Evolutionary conservation across 345 rosid species (phyloP), one percentile per base, ranked within the genome.

Genomic region (Carallia brachiata): DNA sequence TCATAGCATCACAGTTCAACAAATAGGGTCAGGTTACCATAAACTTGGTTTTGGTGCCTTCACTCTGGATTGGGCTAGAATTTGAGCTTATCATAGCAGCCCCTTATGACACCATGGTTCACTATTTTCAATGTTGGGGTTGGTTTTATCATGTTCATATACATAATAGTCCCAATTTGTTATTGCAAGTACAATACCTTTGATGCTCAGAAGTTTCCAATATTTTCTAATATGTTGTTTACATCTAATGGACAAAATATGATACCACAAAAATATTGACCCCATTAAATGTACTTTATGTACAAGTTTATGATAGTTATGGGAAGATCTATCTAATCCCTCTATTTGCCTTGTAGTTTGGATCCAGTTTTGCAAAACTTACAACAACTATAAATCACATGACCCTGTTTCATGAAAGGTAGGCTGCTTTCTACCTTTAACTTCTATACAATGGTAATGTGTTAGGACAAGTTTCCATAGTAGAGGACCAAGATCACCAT

Each of bases 201-300:
- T 56, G 60, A 16, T 65, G 83, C 87, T 13, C 77, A 64, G 27
- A 81, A 69, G 15, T 84, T 77, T 37, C 83, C 85, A 17, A 55
- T 79, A 34, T 79, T 59, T 65, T 84, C 87, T 17, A 28, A 84
- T 17, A 58, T 77, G 47, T 50, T 84, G 70, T 84, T 69, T 71
- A 8, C 76, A 1, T 28, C 23, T 50, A 77, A 77, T 2, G 83
- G 81, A 12, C 65, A 75, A 0, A 75, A 12, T 77, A 79, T 36
- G 80, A 84, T 69, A 89, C 93, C 36, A 85, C 86, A 66, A 88
- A 84, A 80, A 76, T 92, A 70, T 81, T 92, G 78, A 90, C 85
- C 23, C 84, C 81, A 0, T 79, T 84, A 27, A 88, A 72, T 66
- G 86, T 87, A 10, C 84, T 92, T 0, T 68, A 92, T 68, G 44